Evolutionary conservation across 352 stramenopile genomes (phyloP).

Genomic region (Plasmopara muralis): DNA sequence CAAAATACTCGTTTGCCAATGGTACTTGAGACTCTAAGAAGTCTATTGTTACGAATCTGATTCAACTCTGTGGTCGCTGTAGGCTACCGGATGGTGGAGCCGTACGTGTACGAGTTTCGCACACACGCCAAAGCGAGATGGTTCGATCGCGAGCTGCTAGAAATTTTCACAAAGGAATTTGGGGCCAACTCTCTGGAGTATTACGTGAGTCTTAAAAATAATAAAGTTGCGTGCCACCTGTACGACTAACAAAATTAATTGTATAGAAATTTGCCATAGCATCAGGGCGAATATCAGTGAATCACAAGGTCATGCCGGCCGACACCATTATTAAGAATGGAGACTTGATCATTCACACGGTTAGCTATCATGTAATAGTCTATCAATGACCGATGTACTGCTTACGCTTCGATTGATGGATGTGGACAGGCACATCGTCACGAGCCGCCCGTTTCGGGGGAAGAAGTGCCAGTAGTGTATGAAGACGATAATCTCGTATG

Average conservation of each 20-base stretch:
- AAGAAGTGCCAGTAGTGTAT: conserved; percentile 72
- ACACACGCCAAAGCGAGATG: conserved; percentile 94
- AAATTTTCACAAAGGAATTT: conserved; percentile 88
- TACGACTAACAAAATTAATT: background rate
- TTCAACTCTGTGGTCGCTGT: conserved; percentile 2
- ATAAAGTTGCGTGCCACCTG: background rate
- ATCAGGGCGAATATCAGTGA: conserved; percentile 92
- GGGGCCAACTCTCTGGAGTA: conserved; percentile 81
- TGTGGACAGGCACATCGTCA: conserved; percentile 88
- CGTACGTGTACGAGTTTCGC: conserved; percentile 95
- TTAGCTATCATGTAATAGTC: conserved; percentile 7
- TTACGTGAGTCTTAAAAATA: conserved; percentile 41
- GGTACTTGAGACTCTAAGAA: conserved; percentile 1
- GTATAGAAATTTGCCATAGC: conserved; percentile 88
- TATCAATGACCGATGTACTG: background rate
- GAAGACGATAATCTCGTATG: conserved; percentile 73
- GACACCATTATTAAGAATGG: conserved; percentile 86
- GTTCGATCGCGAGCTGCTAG: conserved; percentile 85
- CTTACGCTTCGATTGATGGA: conserved; percentile 4
- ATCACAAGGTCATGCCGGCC: conserved; percentile 66
- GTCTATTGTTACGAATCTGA: background rate
- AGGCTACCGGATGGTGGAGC: conserved; percentile 84
- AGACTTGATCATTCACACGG: conserved; percentile 92
- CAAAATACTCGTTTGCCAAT: conserved; percentile 64
- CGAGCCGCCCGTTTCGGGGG: conserved; percentile 89